Base-by-base conservation (phyloP, 345 rosid species). In the Barbarea vulgaris region DNA sequence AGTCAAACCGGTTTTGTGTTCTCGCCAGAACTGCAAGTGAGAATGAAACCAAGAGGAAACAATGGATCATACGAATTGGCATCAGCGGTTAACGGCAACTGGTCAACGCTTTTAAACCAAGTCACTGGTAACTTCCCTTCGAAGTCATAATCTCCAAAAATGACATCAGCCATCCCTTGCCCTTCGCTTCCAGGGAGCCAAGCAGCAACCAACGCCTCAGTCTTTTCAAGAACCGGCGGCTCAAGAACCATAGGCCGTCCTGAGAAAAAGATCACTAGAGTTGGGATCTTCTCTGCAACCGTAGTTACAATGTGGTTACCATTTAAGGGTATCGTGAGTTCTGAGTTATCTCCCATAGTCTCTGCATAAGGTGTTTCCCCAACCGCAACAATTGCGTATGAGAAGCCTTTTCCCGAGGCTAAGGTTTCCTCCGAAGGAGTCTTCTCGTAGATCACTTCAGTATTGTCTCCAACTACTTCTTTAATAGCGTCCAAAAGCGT, bases 111-210 rank as follows among this genome's bases (percentile, higher is more conserved):
- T 75, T 74, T 87, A 59, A 91, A 88, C 97, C 98, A 91, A 52
- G 92, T 77, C 71, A 88, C 80, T 1, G 98, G 98, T 56, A 93
- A 80, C 67, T 65, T 81, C 2, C 96, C 93, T 2, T 74, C 36
- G 21, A 89, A 91, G 57, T 79, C 87, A 48, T 81, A 75, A 77
- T 87, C 91, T 22, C 97, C 98, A 3, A 89, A 89, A 8, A 91
- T 44, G 28, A 87, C 89, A 64, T 91, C 92, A n/a, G 85, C 70
- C 9, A 90, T 76, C 17, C 96, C 98, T 24, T 70, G 76, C 31
- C 88, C 97, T 78, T 93, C 96, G 1, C 76, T 86, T 81, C 96
- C 98, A 7, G 96, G 97, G 18, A 91, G 67, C 98, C 98, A 91
- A 47, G 97, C 97, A 46, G 94, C 96, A 12, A 91, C 79, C 14